Evolutionary conservation across 371 early-diverging fungal genomes (phyloP), one percentile per base, ranked within the genome.

Genomic region (Lichtheimia corymbifera): DNA sequence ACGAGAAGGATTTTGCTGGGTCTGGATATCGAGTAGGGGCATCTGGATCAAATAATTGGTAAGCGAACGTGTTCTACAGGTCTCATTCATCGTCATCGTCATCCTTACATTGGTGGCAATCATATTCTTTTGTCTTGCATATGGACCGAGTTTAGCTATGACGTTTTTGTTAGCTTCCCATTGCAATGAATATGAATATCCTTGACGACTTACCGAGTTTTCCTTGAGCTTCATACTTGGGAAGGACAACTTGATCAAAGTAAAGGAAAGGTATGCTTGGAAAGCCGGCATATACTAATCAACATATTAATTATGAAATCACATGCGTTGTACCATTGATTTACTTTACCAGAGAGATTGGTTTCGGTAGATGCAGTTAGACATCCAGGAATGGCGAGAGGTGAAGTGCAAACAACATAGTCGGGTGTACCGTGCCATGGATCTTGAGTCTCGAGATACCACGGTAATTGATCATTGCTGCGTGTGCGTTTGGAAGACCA

Each of bases 231-330:
- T 76, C 77, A 53, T 79, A 72, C 60, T 71, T 74, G 27, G 76
- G 74, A 7, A 79, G 41, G 3, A 76, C 58, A 0, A 79, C 80
- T 52, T 76, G 80, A 56, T 74, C 76, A 63, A 79, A 79, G 30
- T 74, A 65, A 25, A 76, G 59, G 41, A 79, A 79, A 14, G 80
- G 80, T 28, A 79, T 67, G 49, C 63, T 64, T 22, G 80, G 77
- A 62, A 71, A 72, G 0, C 80, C 80, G 51, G 71, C 62, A 58
- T 68, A 79, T 0, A 79, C 80, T 79, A 25, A 51, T 12, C 14
- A 18, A 11, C 47, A 22, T 18, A 5, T 18, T 17, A 22, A 47
- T 18, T 24, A 2, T 12, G 20, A 15, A 17, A 4, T 13, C 9
- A 22, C 40, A 27, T 25, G 14, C 11, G 13, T 22, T 41, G 40